These are phyloP conservation scores for Dysphania ambrosioides DNA, from an alignment of 148 eudicot genomes.

Conservation along the genomic window DNA sequence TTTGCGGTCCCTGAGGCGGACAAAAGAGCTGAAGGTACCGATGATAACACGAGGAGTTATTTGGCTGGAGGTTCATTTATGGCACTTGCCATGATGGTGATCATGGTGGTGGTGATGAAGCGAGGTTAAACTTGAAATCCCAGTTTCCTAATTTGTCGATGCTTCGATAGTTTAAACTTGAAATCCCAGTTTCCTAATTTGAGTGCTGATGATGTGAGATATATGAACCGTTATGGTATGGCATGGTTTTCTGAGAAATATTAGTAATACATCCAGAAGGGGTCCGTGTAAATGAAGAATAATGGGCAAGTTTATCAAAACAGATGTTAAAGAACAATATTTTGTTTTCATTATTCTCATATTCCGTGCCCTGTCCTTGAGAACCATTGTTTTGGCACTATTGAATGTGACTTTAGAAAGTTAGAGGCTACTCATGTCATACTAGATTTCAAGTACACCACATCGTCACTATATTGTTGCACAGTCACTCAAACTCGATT, in stretches of 20 bases:
- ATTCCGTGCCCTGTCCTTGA: background rate
- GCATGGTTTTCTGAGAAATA: background rate
- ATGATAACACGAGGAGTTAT: conserved; percentile 4
- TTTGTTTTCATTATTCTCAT: too few relatives aligned
- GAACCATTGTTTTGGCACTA: background rate
- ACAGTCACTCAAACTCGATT: background rate
- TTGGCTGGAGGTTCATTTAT: conserved; percentile 49
- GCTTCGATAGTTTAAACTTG: conserved; percentile 27
- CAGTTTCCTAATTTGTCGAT: conserved; percentile 44
- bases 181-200: background rate
- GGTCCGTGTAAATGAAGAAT: background rate
- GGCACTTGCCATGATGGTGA: conserved; percentile 77
- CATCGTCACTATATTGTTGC: too few relatives aligned
- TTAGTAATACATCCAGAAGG: background rate
- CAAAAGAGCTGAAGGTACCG: conserved; percentile 4
- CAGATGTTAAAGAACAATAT: background rate
- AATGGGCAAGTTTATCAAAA: background rate
- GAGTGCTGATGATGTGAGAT: background rate
- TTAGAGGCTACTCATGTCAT: background rate
- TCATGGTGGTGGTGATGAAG: conserved; percentile 54
- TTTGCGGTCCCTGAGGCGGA: conserved; percentile 29
- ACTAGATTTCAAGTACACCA: background rate
- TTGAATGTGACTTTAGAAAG: background rate
- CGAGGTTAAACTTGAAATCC: conserved; percentile 32
- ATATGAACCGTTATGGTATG: too few relatives aligned